Percentiles rank a stretch among this genome's conserved stretches.
phyloP scores from a whole-genome alignment of 2,329 filamentous ascomycete genomes.

The Paecilomyces sp. region DNA sequence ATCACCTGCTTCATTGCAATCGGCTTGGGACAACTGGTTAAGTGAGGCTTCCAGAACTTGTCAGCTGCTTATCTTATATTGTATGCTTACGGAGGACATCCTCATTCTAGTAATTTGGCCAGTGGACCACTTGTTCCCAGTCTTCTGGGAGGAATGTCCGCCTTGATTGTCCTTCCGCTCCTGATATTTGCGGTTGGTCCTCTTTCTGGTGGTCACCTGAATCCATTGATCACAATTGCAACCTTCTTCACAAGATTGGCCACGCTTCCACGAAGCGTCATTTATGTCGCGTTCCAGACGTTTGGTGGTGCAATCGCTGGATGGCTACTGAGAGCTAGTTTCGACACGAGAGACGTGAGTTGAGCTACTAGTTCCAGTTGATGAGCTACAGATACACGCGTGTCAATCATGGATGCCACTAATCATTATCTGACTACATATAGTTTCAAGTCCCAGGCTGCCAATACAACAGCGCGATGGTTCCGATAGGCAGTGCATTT shows the following conservation, averaged over 20 bases:
- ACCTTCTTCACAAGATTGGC: conserved; percentile 46
- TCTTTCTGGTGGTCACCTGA: conserved; percentile 47
- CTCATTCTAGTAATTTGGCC: conserved; percentile 16
- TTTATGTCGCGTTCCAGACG: conserved; percentile 43
- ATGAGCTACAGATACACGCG: conserved; percentile 16
- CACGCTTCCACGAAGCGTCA: conserved; percentile 40
- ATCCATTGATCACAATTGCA: conserved; percentile 47
- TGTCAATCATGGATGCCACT: too few species aligned
- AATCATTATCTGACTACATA: too few species aligned
- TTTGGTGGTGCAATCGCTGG: conserved; percentile 40
- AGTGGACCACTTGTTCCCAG: conserved; percentile 21
- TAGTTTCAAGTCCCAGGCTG: too few species aligned
- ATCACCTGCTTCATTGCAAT: too few species aligned
- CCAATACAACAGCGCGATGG: conserved; percentile 9
- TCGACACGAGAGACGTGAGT: too few species aligned
- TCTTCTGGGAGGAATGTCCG: conserved; percentile 32
- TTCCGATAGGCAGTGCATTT: conserved; percentile 36
- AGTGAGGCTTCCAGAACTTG: too few species aligned
- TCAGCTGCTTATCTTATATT: too few species aligned
- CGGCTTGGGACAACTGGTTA: too few species aligned
- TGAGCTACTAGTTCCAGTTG: too few species aligned
- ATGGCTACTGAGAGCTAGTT: conserved; percentile 25
- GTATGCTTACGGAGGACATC: too few species aligned
- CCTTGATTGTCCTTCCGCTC: conserved; percentile 35
- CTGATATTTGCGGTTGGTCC: conserved; percentile 46